phyloP scores from a whole-genome alignment of 805 yeast genomes.

The Jamesozyma rosinii region DNA sequence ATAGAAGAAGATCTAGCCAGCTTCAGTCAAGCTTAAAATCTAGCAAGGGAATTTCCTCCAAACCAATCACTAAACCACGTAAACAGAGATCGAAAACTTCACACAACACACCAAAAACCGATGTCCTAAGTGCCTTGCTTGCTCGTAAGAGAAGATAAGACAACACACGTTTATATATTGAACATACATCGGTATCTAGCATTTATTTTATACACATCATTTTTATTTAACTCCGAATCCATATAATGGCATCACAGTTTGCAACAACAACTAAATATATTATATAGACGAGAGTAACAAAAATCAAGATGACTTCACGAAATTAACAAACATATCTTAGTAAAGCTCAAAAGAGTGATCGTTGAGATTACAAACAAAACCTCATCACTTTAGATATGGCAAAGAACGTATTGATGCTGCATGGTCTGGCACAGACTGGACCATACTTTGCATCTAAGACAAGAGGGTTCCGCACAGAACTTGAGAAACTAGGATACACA shows the following conservation, averaged over 20 bases:
- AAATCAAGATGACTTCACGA: too few relatives aligned
- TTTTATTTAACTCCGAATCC: too few relatives aligned
- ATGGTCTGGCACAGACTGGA: slow-evolving; percentile 84
- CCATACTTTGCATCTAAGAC: slow-evolving; percentile 73
- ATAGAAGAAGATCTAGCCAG: neutral
- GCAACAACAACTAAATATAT: too few relatives aligned
- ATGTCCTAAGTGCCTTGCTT: slow-evolving; percentile 21
- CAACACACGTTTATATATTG: neutral
- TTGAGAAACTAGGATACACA: slow-evolving; percentile 51
- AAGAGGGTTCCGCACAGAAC: slow-evolving; percentile 68
- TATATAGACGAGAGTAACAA: too few relatives aligned
- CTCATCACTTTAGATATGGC: slow-evolving; percentile 15
- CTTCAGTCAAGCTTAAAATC: neutral
- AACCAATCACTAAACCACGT: slow-evolving; percentile 1
- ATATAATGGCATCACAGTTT: too few relatives aligned
- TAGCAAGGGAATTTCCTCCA: neutral
- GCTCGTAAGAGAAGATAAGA: slow-evolving; percentile 21
- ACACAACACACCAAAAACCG: slow-evolving; percentile 26
- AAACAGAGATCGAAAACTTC: slow-evolving; percentile 8
- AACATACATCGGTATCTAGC: too few relatives aligned
- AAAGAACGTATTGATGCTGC: slow-evolving; percentile 65
- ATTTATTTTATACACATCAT: too few relatives aligned
- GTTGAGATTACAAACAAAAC: too few relatives aligned
- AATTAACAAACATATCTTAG: too few relatives aligned
- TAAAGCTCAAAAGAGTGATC: too few relatives aligned